These are phyloP conservation scores for Chalara sp. DNA, from an alignment of 2,329 filamentous ascomycete species.

Conservation along the genomic window DNA sequence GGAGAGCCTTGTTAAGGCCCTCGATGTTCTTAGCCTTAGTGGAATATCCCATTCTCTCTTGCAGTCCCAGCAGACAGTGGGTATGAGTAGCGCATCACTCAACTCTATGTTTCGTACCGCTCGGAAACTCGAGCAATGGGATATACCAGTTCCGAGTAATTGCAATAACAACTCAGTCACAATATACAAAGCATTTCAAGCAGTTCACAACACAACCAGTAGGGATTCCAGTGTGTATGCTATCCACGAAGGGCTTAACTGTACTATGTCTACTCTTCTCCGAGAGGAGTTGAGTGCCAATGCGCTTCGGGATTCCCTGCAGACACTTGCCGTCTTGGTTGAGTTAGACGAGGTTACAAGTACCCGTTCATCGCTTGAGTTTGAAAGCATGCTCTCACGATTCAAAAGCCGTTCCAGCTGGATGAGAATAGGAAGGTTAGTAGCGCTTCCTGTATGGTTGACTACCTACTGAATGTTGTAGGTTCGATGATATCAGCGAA, in stretches of 20 bases:
- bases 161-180: slow-evolving; percentile 59
- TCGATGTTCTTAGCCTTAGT: slow-evolving; percentile 76
- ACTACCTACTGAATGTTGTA: slow-evolving; percentile 28
- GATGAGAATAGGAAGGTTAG: slow-evolving; percentile 78
- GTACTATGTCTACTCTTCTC: slow-evolving; percentile 52
- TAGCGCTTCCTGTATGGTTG: slow-evolving; percentile 7
- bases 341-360: slow-evolving; percentile 76
- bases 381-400: slow-evolving; percentile 53
- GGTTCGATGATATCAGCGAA: slow-evolving; percentile 70
- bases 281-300: slow-evolving; percentile 42
- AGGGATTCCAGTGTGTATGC: slow-evolving; percentile 44
- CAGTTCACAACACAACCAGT: slow-evolving; percentile 61
- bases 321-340: slow-evolving; percentile 64
- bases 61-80: slow-evolving; percentile 56
- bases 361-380: slow-evolving; percentile 49
- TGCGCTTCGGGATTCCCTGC: slow-evolving; percentile 47
- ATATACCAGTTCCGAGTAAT: slow-evolving; percentile 65
- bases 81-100: slow-evolving; percentile 49
- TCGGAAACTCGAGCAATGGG: slow-evolving; percentile 83
- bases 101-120: slow-evolving; percentile 75
- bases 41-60: slow-evolving; percentile 79
- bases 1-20: slow-evolving; percentile 65
- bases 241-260: slow-evolving; percentile 57
- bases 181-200: slow-evolving; percentile 76
- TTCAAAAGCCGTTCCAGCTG: slow-evolving; percentile 64